Evolutionary conservation across 140 eudicot genomes (phyloP).

Genomic region (Cichorium intybus): DNA sequence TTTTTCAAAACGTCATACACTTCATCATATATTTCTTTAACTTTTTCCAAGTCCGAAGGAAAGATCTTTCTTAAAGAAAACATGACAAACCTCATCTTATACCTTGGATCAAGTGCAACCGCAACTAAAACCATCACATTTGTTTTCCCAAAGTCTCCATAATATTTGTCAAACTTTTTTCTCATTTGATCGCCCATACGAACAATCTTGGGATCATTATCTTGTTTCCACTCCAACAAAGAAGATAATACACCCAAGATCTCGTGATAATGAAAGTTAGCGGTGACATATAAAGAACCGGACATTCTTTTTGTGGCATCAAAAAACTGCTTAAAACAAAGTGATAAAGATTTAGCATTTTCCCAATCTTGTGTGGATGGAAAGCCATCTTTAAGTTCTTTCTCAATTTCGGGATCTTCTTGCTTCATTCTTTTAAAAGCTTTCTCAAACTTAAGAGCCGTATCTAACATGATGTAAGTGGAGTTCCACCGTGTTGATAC

Average conservation of each 20-base stretch:
- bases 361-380: not conserved
- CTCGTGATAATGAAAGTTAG: not conserved
- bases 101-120: not conserved
- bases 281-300: not conserved
- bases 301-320: not conserved
- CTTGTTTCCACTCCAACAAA: not conserved
- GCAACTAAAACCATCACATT: not conserved
- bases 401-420: not conserved
- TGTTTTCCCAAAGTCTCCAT: not conserved
- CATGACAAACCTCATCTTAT: slow-evolving; percentile 1
- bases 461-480: not conserved
- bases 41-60: not conserved
- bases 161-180: not conserved
- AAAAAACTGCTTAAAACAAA: not conserved
- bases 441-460: not conserved
- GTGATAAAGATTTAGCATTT: not conserved
- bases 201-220: not conserved
- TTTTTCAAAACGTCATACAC: not conserved
- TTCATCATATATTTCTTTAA: not conserved
- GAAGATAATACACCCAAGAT: not conserved
- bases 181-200: not conserved
- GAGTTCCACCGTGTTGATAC: not conserved
- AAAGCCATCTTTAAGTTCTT: not conserved
- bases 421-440: not conserved
- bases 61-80: too few species aligned